Percentiles rank a stretch among this genome's conserved stretches.
Evolutionary conservation across 805 yeast genomes (phyloP).

Genomic region (Ogataea pilisensis): DNA sequence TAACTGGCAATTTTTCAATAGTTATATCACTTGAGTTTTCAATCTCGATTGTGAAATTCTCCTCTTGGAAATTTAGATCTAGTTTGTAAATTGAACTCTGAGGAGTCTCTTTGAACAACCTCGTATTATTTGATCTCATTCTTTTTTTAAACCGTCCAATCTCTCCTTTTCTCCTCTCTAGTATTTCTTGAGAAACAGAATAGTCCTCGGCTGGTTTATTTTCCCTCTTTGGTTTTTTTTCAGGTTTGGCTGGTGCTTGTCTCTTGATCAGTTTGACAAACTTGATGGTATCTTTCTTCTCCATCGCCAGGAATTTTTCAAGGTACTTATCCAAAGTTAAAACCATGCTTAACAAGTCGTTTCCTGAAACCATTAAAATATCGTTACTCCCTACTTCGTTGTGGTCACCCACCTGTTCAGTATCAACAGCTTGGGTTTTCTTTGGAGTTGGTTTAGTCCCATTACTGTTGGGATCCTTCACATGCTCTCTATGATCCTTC

Average conservation of each 20-base stretch:
- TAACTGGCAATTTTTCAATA: slow-evolving; percentile 25
- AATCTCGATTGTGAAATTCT: slow-evolving; percentile 28
- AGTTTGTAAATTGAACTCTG: slow-evolving; percentile 28
- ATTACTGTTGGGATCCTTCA: slow-evolving; percentile 3
- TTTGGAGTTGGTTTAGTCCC: too few species aligned
- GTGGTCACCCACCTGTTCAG: slow-evolving; percentile 18
- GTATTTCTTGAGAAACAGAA: not conserved
- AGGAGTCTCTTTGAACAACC: slow-evolving; percentile 26
- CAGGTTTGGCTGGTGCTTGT: slow-evolving; percentile 4
- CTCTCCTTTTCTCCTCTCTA: slow-evolving; percentile 19
- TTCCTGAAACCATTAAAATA: slow-evolving; percentile 39
- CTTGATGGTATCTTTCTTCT: slow-evolving; percentile 58
- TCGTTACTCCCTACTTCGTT: slow-evolving; percentile 8
- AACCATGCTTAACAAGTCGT: slow-evolving; percentile 51
- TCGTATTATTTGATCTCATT: slow-evolving; percentile 16
- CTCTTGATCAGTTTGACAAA: slow-evolving; percentile 39
- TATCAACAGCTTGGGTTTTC: too few species aligned
- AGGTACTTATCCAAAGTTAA: slow-evolving; percentile 52
- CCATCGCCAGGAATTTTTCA: slow-evolving; percentile 54
- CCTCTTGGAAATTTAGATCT: slow-evolving; percentile 23
- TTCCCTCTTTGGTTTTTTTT: slow-evolving; percentile 2
- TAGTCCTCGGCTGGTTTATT: not conserved
- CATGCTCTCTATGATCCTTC: not conserved
- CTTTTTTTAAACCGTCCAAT: slow-evolving; percentile 27
- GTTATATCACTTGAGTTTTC: slow-evolving; percentile 26